Percentiles rank a stretch among this genome's conserved stretches.
Evolutionary conservation across 768 basidiomycete species (phyloP).

Genomic region (Coprinopsis cinerea): DNA sequence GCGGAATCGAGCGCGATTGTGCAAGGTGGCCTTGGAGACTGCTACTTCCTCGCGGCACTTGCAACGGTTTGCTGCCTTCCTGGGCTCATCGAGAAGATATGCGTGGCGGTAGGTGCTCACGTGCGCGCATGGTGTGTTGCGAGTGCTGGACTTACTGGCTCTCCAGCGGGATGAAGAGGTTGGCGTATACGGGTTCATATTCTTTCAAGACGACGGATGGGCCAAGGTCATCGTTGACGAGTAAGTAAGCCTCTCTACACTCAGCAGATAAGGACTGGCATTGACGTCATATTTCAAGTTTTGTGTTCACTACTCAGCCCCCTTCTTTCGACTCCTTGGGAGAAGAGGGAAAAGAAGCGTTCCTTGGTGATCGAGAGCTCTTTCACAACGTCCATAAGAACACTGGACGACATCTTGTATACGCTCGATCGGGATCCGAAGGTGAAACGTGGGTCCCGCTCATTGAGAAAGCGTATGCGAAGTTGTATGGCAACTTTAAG

Average conservation of each 20-base stretch:
- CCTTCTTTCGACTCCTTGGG: constrained; percentile 44
- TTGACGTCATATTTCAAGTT: constrained; percentile 22
- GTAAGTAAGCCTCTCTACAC: constrained; percentile 36
- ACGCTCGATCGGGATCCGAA: constrained; percentile 40
- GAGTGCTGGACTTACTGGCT: neutral
- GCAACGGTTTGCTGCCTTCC: constrained; percentile 40
- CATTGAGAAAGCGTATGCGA: constrained; percentile 55
- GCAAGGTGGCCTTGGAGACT: constrained; percentile 47
- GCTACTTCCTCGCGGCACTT: constrained; percentile 49
- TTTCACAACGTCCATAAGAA: constrained; percentile 41
- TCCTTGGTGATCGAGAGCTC: constrained; percentile 43
- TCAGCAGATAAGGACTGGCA: neutral
- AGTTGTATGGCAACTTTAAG: constrained; percentile 47
- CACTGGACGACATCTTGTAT: constrained; percentile 42
- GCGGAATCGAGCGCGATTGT: constrained; percentile 38
- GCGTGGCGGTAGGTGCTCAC: constrained; percentile 27
- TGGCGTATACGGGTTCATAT: constrained; percentile 55
- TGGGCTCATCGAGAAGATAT: constrained; percentile 45
- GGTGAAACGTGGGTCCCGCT: constrained; percentile 55
- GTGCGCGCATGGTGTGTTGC: neutral
- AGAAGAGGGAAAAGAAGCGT: constrained; percentile 33
- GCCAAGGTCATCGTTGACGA: constrained; percentile 52
- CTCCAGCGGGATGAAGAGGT: constrained; percentile 42
- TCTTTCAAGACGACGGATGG: constrained; percentile 48
- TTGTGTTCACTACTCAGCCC: constrained; percentile 43